Evolutionary conservation across 805 yeast genomes (phyloP).

Genomic region (Candida caryicola): DNA sequence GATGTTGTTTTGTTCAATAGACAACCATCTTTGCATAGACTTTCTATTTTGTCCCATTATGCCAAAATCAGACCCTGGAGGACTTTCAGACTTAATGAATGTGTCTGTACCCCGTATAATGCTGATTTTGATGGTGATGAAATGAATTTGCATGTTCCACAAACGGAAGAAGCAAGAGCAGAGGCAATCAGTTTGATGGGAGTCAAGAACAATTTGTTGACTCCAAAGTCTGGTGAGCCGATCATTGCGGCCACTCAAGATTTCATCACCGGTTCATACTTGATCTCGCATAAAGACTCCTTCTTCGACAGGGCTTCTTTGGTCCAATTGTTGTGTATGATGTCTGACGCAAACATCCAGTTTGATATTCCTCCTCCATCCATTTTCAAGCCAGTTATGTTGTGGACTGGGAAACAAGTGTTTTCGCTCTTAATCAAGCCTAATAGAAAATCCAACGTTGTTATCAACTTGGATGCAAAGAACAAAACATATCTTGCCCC

Average conservation of each 20-base stretch:
- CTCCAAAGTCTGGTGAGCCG: conserved; percentile 98
- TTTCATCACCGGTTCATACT: conserved; percentile 93
- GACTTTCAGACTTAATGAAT: conserved; percentile 92
- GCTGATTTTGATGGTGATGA: conserved; percentile 99
- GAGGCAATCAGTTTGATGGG: conserved; percentile 99
- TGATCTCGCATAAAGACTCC: conserved; percentile 89
- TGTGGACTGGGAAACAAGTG: conserved; percentile 98
- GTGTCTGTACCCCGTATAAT: conserved; percentile 98
- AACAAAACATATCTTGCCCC: conserved; percentile 89
- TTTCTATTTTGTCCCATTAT: conserved; percentile 90
- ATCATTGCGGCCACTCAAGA: conserved; percentile 99
- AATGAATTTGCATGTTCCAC: conserved; percentile 98
- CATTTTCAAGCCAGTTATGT: conserved; percentile 77
- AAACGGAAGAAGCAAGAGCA: conserved; percentile 97
- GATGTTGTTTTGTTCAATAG: conserved; percentile 94
- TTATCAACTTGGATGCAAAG: conserved; percentile 90
- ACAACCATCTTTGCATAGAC: conserved; percentile 95
- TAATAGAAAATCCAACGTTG: conserved; percentile 68
- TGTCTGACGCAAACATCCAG: conserved; percentile 87
- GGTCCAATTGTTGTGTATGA: conserved; percentile 82
- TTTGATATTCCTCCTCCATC: conserved; percentile 97
- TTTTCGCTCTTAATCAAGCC: conserved; percentile 87
- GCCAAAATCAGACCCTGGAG: conserved; percentile 98
- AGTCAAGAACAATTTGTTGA: conserved; percentile 87
- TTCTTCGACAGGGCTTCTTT: conserved; percentile 86